phyloP scores from a whole-genome alignment of 2,329 filamentous ascomycete genomes.

The Alternaria triticimaculans region DNA sequence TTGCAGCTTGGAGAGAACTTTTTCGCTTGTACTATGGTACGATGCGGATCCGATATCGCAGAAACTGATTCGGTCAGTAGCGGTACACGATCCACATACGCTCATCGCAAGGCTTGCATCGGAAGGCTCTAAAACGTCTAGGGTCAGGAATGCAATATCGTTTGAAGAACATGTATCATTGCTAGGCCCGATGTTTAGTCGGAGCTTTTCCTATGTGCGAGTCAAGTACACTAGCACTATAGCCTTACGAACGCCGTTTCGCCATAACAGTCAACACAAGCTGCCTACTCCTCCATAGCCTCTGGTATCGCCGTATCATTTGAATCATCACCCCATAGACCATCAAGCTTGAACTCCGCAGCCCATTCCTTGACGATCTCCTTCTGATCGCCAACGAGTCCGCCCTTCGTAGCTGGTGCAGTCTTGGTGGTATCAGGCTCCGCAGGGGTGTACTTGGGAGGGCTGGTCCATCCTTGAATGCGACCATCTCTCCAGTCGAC shows the following conservation, averaged over 20 bases:
- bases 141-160: background rate
- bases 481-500: slow-evolving; percentile 97
- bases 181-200: slow-evolving; percentile 22
- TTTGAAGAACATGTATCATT: slow-evolving; percentile 10
- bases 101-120: slow-evolving; percentile 11
- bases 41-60: slow-evolving; percentile 37
- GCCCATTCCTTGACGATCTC: slow-evolving; percentile 92
- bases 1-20: slow-evolving; percentile 7
- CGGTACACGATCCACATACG: slow-evolving; percentile 16
- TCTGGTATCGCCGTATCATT: slow-evolving; percentile 43
- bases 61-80: slow-evolving; percentile 23
- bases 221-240: background rate
- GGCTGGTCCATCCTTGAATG: slow-evolving; percentile 89
- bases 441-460: slow-evolving; percentile 71
- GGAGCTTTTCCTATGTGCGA: slow-evolving; percentile 6
- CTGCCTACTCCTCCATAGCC: slow-evolving; percentile 43
- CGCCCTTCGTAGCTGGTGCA: slow-evolving; percentile 38
- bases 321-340: slow-evolving; percentile 78
- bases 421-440: slow-evolving; percentile 48
- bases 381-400: slow-evolving; percentile 68
- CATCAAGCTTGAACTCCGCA: slow-evolving; percentile 93
- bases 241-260: slow-evolving; percentile 16
- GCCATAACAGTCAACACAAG: slow-evolving; percentile 9
- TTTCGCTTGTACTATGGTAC: slow-evolving; percentile 11
- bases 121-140: background rate